Base-by-base conservation (phyloP, 108 stramenopile species). In the Nitzschia sp. region DNA sequence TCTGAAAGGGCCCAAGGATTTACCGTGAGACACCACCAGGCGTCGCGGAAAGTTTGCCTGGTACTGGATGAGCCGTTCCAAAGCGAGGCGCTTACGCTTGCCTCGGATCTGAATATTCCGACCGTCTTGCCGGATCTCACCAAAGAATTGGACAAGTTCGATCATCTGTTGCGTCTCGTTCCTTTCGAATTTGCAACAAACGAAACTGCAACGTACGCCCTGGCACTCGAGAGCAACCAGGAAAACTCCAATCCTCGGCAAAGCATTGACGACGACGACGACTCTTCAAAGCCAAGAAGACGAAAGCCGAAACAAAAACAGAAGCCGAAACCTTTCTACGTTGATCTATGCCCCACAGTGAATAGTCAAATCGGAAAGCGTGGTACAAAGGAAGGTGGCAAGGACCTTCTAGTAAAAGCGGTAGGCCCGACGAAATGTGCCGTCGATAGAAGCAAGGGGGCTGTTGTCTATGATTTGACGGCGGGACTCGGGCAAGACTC, bases 401-500 rank as follows among this genome's bases (percentile, higher is more conserved):
- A 45, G 8, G 89, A 90, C 53, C 30, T 90, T 46, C 73, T 90
- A 32, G 32, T 90, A 22, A 84, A 80, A 41, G 89, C 89, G 4
- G 62, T 83, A 48, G 79, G 78, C 16, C 54, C 70, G 9, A 70
- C 63, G 45, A 89, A 83, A 64, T 50, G 48, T 50, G 62, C 69
- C 16, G 35, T 28, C 3, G 41, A 69, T 13, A 26, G 38, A 17
- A 71, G 23, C 17, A 27, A 44, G 1, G 25, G 70, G 11, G 52
- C 79, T 17, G 34, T 77, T 2, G 47, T 94, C 8, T 85, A 72
- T 46, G 93, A 94, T 66, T 80, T 91, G 80, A 94, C 93, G 27
- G 93, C 93, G 4, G 93, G 93, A n/a, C 77, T 91, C 11, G 93
- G 81, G 45, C 79, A 89, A 57, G 93, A 94, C 61, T 79, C 90